Base-by-base conservation (phyloP, 139 green algal genomes). In the Parachlorella kessleri region DNA sequence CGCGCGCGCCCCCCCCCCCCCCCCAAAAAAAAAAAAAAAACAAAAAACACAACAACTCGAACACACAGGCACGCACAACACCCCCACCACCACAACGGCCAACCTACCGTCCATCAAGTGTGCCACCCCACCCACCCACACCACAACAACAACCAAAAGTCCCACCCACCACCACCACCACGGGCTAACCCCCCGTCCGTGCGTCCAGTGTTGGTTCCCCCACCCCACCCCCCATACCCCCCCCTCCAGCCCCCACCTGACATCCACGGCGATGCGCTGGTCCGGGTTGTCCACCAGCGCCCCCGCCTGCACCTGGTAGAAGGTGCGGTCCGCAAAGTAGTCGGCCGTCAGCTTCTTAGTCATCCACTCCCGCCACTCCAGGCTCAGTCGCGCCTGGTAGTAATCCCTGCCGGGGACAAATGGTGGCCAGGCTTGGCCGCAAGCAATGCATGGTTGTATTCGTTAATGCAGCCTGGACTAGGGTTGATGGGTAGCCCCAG, bases 331-430 rank as follows among this genome's bases (percentile, higher is more conserved):
- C 2, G 73, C 65, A 66, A 99, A 94, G 88, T 99, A 99, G 10
- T 96, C 81, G 2, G 63, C 35, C 28, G 98, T 88, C 40, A 97
- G 79, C 8, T 88, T 70, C 42, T 90, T 48, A 0, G 96, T 99
- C 93, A 99, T 94, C 93, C 94, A 98, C 73, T 96, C 76, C n/a
- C 96, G 91, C 96, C 96, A 99, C 66, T 98, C 88, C 33, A 99
- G 85, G 0, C 92, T 85, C 73, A 99, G 91, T 65, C 86, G 90
- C 53, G 85, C 87, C 83, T 96, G 87, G 63, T 79, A 79, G 70
- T 84, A 84, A 33, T 84, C 78, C 35, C 69, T 69, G 63, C 63
- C n/a, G n/a, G n/a, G n/a, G n/a, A n/a, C n/a, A n/a, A n/a, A n/a
- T n/a, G n/a, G n/a, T n/a, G n/a, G n/a, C n/a, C n/a, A n/a, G n/a